phyloP scores from a whole-genome alignment of 805 yeast species.

The Candida nemodendra region DNA sequence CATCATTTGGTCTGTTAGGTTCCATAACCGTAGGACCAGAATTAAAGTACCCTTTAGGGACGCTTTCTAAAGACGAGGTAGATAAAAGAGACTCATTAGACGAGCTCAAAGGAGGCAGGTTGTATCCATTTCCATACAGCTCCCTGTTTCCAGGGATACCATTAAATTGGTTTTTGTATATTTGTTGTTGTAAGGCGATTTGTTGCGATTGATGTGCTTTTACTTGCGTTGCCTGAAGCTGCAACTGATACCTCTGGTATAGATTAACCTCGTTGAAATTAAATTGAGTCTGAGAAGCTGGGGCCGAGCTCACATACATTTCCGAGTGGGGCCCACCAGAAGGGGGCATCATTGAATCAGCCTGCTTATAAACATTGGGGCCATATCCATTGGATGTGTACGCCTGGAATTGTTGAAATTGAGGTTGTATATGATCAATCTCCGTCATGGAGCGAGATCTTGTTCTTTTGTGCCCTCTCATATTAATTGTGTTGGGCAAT shows the following conservation, averaged over 20 bases:
- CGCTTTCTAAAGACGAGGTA: constrained; percentile 2
- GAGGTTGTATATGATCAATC: constrained; percentile 21
- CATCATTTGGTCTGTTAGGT: too few species aligned
- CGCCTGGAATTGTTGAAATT: background rate
- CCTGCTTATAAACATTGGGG: too few species aligned
- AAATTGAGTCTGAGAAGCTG: constrained; percentile 23
- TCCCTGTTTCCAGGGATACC: constrained; percentile 6
- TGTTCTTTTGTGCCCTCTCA: constrained; percentile 34
- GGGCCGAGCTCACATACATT: constrained; percentile 18
- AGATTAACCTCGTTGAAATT: constrained; percentile 12
- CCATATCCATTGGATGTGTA: too few species aligned
- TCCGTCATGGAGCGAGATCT: constrained; percentile 36
- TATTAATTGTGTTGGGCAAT: background rate
- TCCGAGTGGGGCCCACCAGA: constrained; percentile 3
- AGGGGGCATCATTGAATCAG: constrained; percentile 1
- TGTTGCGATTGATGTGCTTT: constrained; percentile 21
- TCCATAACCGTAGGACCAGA: too few species aligned
- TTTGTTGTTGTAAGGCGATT: constrained; percentile 18
- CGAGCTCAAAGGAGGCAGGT: constrained; percentile 7
- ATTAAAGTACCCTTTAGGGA: constrained; percentile 1
- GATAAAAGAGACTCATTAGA: constrained; percentile 14
- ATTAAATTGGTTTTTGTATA: constrained; percentile 2
- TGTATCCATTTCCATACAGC: constrained; percentile 7
- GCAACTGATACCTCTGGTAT: constrained; percentile 18
- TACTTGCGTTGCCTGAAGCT: constrained; percentile 22